These are phyloP conservation scores for Botryosphaeria dothidea DNA, from an alignment of 2,329 filamentous ascomycete species.

Conservation along the genomic window DNA sequence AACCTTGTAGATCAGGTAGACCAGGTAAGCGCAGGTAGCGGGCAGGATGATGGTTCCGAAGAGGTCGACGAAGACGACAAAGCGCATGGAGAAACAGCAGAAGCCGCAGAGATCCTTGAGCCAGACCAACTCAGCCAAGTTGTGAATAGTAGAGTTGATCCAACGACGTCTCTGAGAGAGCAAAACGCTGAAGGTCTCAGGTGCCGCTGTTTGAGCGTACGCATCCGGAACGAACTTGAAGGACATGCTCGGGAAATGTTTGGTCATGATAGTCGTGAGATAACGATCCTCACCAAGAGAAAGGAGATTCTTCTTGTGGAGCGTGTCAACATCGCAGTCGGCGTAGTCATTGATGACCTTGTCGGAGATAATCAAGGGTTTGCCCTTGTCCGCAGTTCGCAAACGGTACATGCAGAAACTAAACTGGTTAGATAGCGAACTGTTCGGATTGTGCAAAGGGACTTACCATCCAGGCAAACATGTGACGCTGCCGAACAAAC, in stretches of 20 bases:
- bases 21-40: slow-evolving; percentile 83
- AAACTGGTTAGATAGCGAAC: slow-evolving; percentile 22
- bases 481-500: slow-evolving; percentile 94
- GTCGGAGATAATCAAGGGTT: slow-evolving; percentile 90
- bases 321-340: slow-evolving; percentile 84
- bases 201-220: slow-evolving; percentile 89
- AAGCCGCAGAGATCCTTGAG: slow-evolving; percentile 96
- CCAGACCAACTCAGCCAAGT: slow-evolving; percentile 85
- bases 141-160: slow-evolving; percentile 99
- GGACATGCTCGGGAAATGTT: slow-evolving; percentile 92
- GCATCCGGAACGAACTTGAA: slow-evolving; percentile 96
- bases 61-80: slow-evolving; percentile 92
- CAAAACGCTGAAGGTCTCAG: slow-evolving; percentile 89
- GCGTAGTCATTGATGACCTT: slow-evolving; percentile 85
- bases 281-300: slow-evolving; percentile 96
- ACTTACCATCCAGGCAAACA: slow-evolving; percentile 98
- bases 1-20: slow-evolving; percentile 80
- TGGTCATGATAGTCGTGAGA: slow-evolving; percentile 96
- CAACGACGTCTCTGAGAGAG: slow-evolving; percentile 97
- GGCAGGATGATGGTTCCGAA: slow-evolving; percentile 90
- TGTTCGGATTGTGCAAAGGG: neutral
- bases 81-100: slow-evolving; percentile 98
- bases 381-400: slow-evolving; percentile 88
- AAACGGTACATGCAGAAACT: slow-evolving; percentile 99
- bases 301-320: slow-evolving; percentile 92